phyloP scores from a whole-genome alignment of 2,329 filamentous ascomycete species.

The Claviceps arundinis region DNA sequence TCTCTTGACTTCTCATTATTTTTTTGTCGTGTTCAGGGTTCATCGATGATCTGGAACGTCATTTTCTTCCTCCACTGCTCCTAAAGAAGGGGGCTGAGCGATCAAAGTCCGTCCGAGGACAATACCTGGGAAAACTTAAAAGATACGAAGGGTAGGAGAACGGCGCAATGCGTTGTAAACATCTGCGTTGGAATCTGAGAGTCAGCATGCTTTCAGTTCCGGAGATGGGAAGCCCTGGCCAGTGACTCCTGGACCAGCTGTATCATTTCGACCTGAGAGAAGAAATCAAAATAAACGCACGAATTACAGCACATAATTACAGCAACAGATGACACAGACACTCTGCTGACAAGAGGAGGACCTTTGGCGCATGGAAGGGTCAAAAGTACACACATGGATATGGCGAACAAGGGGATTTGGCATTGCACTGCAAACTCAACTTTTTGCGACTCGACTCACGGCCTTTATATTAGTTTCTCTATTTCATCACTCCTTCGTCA shows the following conservation, averaged over 20 bases:
- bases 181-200: neutral
- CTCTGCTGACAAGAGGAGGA: neutral
- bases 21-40: too few species aligned
- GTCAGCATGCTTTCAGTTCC: neutral
- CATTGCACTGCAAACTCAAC: neutral
- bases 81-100: too few species aligned
- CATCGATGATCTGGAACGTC: too few species aligned
- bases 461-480: neutral
- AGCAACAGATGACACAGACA: neutral
- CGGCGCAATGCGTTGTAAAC: neutral
- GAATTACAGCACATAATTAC: neutral
- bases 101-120: neutral
- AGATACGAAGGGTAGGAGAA: neutral
- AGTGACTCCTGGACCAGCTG: neutral
- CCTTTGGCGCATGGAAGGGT: neutral
- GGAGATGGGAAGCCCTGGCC: neutral
- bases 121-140: neutral
- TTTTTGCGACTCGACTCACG: neutral
- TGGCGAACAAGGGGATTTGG: neutral
- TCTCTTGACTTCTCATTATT: neutral
- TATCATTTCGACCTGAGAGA: neutral
- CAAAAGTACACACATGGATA: neutral
- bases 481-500: neutral
- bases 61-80: too few species aligned
- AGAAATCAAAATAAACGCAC: neutral